These are phyloP conservation scores for Lophium mytilinum DNA, from an alignment of 495 filamentous ascomycete species.

Conservation along the genomic window DNA sequence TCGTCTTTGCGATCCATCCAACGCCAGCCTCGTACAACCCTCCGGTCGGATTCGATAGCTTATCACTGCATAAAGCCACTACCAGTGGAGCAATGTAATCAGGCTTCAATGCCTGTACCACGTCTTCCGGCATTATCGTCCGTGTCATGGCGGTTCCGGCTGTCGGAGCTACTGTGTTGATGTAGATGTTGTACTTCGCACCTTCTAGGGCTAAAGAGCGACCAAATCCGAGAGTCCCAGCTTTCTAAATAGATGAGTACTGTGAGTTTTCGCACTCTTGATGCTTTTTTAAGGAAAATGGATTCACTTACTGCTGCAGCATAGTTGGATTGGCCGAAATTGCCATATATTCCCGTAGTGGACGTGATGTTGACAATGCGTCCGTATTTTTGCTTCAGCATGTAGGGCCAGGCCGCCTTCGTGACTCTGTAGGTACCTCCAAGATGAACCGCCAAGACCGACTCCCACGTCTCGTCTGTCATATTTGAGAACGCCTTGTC, in stretches of 20 bases:
- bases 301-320: conserved; percentile 51
- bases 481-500: conserved; percentile 98
- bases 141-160: conserved; percentile 94
- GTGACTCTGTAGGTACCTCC: conserved; percentile 94
- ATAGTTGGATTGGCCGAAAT: conserved; percentile 98
- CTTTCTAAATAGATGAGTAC: conserved; percentile 44
- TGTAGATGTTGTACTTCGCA: conserved; percentile 94
- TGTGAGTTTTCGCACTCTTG: too few relatives aligned
- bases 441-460: conserved; percentile 85
- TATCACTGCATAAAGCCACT: conserved; percentile 79
- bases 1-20: conserved; percentile 84
- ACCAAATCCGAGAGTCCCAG: conserved; percentile 89
- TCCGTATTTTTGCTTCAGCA: conserved; percentile 98
- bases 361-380: conserved; percentile 94
- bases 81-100: conserved; percentile 96
- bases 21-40: conserved; percentile 90
- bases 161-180: conserved; percentile 97
- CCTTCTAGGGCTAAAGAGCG: conserved; percentile 89
- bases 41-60: conserved; percentile 76
- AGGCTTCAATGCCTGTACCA: conserved; percentile 98
- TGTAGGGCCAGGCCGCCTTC: conserved; percentile 96
- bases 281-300: too few relatives aligned
- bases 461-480: conserved; percentile 89
- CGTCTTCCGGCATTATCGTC: conserved; percentile 91
- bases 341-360: conserved; percentile 96